A percentile compares a stretch with the other conserved stretches of the same genome.
These are phyloP conservation scores for Cardamine resedifolia DNA, from an alignment of 345 rosid species.

Conservation along the genomic window DNA sequence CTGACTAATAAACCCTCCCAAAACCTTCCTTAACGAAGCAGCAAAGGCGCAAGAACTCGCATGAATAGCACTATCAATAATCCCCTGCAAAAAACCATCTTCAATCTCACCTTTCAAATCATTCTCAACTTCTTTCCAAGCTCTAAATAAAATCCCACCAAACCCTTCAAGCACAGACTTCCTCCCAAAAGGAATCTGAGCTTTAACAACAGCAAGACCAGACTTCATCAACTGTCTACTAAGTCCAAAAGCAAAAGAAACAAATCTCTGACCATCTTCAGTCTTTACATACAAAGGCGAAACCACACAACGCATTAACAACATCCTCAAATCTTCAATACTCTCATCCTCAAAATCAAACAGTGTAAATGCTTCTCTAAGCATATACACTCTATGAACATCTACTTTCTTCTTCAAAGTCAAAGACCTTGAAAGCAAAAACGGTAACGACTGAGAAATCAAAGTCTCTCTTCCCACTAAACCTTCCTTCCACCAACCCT, in stretches of 20 bases:
- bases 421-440: slow-evolving; percentile 68
- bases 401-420: slow-evolving; percentile 84
- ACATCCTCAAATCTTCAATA: slow-evolving; percentile 72
- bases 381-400: slow-evolving; percentile 65
- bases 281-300: slow-evolving; percentile 76
- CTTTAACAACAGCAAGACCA: slow-evolving; percentile 71
- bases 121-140: slow-evolving; percentile 70
- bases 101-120: slow-evolving; percentile 68
- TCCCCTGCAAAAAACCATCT: slow-evolving; percentile 63
- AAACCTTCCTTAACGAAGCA: slow-evolving; percentile 74
- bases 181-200: slow-evolving; percentile 85
- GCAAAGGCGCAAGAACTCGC: slow-evolving; percentile 53
- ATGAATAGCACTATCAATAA: slow-evolving; percentile 74
- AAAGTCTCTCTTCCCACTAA: slow-evolving; percentile 53
- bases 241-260: slow-evolving; percentile 72
- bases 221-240: slow-evolving; percentile 74
- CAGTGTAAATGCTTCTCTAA: slow-evolving; percentile 70
- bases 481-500: slow-evolving; percentile 80
- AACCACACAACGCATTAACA: slow-evolving; percentile 76
- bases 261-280: slow-evolving; percentile 77
- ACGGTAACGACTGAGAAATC: slow-evolving; percentile 82
- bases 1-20: slow-evolving; percentile 74
- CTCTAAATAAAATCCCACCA: slow-evolving; percentile 73
- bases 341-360: slow-evolving; percentile 92
- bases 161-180: slow-evolving; percentile 89